Base-by-base conservation (phyloP, 2,329 filamentous ascomycete genomes). In the Truncatella angustata region DNA sequence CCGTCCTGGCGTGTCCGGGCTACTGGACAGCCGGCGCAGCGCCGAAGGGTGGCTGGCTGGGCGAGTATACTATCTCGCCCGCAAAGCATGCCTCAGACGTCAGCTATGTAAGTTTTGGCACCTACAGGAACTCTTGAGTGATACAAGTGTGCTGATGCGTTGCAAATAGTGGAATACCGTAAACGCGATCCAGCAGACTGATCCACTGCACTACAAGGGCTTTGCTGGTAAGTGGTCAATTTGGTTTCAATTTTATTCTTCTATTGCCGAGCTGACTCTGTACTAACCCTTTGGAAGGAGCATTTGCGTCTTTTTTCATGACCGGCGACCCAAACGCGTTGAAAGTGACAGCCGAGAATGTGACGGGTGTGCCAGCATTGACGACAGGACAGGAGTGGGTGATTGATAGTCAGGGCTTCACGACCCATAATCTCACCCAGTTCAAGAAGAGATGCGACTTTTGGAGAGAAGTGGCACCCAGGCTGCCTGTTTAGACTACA, bases 71-170 rank as follows among this genome's bases (percentile, higher is more conserved):
- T 0, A 84, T 85, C 49, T 60, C 68, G 5, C 82, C 82, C 0
- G 82, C 83, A 0, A 80, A 73, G 53, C 82, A 86, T 62, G 82
- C 75, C 0, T 78, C 73, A 52, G 83, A 86, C 62, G 79, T 76
- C 4, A 72, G 73, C 40, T 85, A 79, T 62, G 78, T 81, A 61
- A 58, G 72, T 70, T 26, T 4, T 49, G 9, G 9, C 26, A 7
- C 2, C 32, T 45, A n/a, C 39, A 32, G 4, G 23, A 2, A 23
- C 21, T 43, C 14, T 21, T 16, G n/a, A 3, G 4, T 16, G 49
- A 45, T 43, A 26, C 26, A n/a, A n/a, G n/a, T 18, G 43, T 56
- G 21, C 54, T 44, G 9, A 5, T 11, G 3, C 4, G 46, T 18
- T 21, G 21, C 32, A 20, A 24, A 2, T 39, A 79, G 76, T 86